Evolutionary conservation across 2,329 filamentous ascomycete genomes (phyloP).

Genomic region (Mycosphaerella arachidis): DNA sequence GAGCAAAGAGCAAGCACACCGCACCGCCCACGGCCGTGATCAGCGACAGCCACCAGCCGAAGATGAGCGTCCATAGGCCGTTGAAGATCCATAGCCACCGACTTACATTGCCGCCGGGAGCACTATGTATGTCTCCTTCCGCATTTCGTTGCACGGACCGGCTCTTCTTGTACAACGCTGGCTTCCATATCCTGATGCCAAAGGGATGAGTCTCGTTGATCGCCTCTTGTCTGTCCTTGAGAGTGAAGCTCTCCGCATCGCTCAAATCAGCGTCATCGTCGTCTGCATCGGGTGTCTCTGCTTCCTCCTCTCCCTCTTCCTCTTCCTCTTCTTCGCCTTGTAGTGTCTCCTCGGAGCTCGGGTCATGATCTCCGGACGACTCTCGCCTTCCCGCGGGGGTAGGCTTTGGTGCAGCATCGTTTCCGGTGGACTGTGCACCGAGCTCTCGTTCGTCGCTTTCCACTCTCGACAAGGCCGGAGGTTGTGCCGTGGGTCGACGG

Average conservation of each 20-base stretch:
- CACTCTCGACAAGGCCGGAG: slow-evolving; percentile 47
- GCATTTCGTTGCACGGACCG: slow-evolving; percentile 94
- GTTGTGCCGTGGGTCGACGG: slow-evolving; percentile 43
- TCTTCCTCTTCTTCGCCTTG: slow-evolving; percentile 38
- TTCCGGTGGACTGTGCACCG: slow-evolving; percentile 26
- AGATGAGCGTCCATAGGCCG: slow-evolving; percentile 79
- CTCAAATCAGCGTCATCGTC: slow-evolving; percentile 69
- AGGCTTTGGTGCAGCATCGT: slow-evolving; percentile 17
- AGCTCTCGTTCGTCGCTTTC: slow-evolving; percentile 44
- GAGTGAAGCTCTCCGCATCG: slow-evolving; percentile 94
- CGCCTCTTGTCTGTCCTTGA: slow-evolving; percentile 93
- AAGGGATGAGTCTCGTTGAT: slow-evolving; percentile 99
- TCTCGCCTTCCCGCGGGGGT: slow-evolving; percentile 1
- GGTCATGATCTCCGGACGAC: slow-evolving; percentile 21
- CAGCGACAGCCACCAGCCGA: slow-evolving; percentile 92
- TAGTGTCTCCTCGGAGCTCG: slow-evolving; percentile 37
- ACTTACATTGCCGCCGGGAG: slow-evolving; percentile 81
- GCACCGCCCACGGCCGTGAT: slow-evolving; percentile 70
- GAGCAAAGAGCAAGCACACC: slow-evolving; percentile 71
- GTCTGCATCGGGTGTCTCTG: slow-evolving; percentile 37
- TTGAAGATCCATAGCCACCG: slow-evolving; percentile 85
- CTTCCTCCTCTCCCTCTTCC: slow-evolving; percentile 31
- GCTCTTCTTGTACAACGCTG: slow-evolving; percentile 94
- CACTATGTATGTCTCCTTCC: slow-evolving; percentile 94
- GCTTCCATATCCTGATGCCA: slow-evolving; percentile 98